These are phyloP conservation scores for Bassia scoparia DNA, from an alignment of 148 eudicot genomes.

Conservation along the genomic window DNA sequence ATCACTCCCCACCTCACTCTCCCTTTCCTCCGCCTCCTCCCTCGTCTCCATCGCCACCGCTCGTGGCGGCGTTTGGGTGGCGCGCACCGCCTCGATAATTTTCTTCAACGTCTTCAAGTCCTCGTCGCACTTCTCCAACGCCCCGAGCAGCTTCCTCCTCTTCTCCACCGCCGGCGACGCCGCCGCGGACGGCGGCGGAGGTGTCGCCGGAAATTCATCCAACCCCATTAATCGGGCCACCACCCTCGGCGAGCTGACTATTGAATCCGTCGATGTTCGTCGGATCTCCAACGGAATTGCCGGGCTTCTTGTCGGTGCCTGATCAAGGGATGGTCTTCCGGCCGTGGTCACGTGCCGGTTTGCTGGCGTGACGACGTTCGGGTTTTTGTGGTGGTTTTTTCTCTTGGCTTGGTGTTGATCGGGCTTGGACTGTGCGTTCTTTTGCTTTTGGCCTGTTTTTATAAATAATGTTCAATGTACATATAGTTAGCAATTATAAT, in stretches of 20 bases:
- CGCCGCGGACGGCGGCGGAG: constrained; percentile 1
- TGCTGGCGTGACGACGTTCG: constrained; percentile 3
- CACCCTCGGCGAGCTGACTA: constrained; percentile 24
- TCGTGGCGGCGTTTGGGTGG: constrained; percentile 16
- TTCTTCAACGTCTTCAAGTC: constrained; percentile 56
- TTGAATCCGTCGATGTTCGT: constrained; percentile 4
- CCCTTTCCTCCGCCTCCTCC: constrained; percentile 16
- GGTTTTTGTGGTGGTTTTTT: constrained; percentile 7
- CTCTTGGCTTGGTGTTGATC: constrained; percentile 7
- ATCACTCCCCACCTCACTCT: constrained; percentile 22
- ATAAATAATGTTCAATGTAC: neutral
- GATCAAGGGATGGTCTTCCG: constrained; percentile 27
- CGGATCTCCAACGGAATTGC: constrained; percentile 48
- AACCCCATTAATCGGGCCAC: constrained; percentile 48
- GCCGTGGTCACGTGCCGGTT: neutral
- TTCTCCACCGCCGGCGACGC: constrained; percentile 35
- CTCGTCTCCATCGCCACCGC: constrained; percentile 8
- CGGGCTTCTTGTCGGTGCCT: constrained; percentile 49
- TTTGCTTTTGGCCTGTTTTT: constrained; percentile 42
- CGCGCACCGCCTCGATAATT: constrained; percentile 48
- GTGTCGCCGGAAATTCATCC: constrained; percentile 19
- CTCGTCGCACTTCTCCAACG: constrained; percentile 75
- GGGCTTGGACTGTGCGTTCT: constrained; percentile 9
- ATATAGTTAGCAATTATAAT: too few relatives aligned
- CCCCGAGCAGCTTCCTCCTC: constrained; percentile 54